Evolutionary conservation across 1,284 basidiomycete species (phyloP).

Genomic region (Tylopilus sp.): DNA sequence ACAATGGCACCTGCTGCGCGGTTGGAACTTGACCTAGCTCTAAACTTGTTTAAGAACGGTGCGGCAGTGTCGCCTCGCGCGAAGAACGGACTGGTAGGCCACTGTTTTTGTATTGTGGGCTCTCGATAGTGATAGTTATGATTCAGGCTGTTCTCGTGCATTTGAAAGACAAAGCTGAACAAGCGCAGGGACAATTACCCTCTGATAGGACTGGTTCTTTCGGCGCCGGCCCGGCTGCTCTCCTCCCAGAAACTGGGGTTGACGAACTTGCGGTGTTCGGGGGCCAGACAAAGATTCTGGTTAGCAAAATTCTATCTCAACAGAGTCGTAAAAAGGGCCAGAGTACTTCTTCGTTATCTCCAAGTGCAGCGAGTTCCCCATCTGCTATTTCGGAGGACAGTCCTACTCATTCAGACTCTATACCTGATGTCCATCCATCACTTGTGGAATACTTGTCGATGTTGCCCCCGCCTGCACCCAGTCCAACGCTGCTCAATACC

Average conservation of each 20-base stretch:
- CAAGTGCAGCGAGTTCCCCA: constrained; percentile 39
- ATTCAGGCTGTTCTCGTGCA: constrained; percentile 59
- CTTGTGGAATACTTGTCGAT: constrained; percentile 57
- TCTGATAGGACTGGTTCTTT: constrained; percentile 43
- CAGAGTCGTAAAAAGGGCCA: constrained; percentile 36
- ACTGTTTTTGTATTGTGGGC: constrained; percentile 11
- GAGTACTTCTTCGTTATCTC: constrained; percentile 27
- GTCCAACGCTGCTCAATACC: constrained; percentile 17
- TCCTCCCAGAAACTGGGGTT: constrained; percentile 60
- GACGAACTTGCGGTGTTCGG: constrained; percentile 77
- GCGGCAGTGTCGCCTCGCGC: constrained; percentile 60
- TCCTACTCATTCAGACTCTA: constrained; percentile 35
- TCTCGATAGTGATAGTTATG: not conserved
- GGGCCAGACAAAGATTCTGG: constrained; percentile 66
- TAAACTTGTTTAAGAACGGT: constrained; percentile 65
- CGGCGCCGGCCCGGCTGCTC: constrained; percentile 40
- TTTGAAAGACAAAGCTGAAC: constrained; percentile 61
- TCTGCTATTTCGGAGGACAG: constrained; percentile 41
- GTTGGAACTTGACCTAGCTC: constrained; percentile 65
- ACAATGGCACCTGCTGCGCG: constrained; percentile 68
- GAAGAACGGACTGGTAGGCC: constrained; percentile 59
- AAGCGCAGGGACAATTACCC: constrained; percentile 52
- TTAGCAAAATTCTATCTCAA: constrained; percentile 60
- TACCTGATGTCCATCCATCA: constrained; percentile 70
- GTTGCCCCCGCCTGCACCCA: constrained; percentile 42